Evolutionary conservation across 1,139 yeast genomes (phyloP).

Genomic region (Yamadazyma dushanensis): DNA sequence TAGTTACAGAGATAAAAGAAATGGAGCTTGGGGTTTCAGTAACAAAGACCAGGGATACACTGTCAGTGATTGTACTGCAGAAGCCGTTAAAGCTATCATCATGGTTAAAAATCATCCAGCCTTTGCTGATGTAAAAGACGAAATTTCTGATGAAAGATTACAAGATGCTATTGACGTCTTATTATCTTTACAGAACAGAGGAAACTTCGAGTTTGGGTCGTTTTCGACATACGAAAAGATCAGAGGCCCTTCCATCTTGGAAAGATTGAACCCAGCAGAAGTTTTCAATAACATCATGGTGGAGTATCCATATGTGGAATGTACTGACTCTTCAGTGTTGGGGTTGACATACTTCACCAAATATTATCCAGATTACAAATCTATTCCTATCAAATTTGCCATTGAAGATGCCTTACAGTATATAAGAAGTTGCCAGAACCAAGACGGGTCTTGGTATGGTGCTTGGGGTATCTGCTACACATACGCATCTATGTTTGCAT

Average conservation of each 20-base stretch:
- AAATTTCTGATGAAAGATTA: conserved; percentile 54
- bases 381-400: conserved; percentile 62
- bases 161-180: conserved; percentile 64
- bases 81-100: conserved; percentile 87
- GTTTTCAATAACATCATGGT: conserved; percentile 98
- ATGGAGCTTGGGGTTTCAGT: conserved; percentile 97
- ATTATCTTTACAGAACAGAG: conserved; percentile 72
- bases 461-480: conserved; percentile 98
- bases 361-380: conserved; percentile 61
- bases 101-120: conserved; percentile 77
- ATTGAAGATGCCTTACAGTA: conserved; percentile 74
- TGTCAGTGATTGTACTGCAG: conserved; percentile 97
- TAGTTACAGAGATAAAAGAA: conserved; percentile 77
- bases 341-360: conserved; percentile 81
- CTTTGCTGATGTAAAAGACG: conserved; percentile 38
- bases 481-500: conserved; percentile 97
- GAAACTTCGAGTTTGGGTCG: conserved; percentile 81
- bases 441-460: conserved; percentile 97
- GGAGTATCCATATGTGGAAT: conserved; percentile 96
- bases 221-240: conserved; percentile 90
- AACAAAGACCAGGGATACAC: conserved; percentile 96
- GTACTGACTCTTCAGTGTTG: conserved; percentile 91
- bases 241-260: conserved; percentile 76
- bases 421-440: conserved; percentile 63
- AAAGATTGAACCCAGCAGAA: conserved; percentile 89